A percentile compares a stretch with the other conserved stretches of the same genome.
Conservation (phyloP, 140 eudicot species). For the Bidens hawaiensis region DNA sequence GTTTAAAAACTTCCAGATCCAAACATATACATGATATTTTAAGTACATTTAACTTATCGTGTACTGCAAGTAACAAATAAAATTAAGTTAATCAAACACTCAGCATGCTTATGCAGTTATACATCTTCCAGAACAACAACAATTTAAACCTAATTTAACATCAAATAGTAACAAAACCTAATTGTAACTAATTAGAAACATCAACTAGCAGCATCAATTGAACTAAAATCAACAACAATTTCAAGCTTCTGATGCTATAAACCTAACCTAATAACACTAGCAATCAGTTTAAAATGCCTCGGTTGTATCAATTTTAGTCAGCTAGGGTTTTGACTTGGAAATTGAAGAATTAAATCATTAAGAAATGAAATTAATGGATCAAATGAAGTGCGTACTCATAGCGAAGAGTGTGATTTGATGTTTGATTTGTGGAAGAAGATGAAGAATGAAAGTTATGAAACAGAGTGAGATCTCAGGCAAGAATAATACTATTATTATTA, state of each 20-base stretch:
- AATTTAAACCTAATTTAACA: conserved; percentile 7
- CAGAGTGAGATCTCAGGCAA: conserved; percentile 32
- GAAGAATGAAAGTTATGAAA: too few species aligned
- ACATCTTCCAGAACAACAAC: conserved; percentile 3
- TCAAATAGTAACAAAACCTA: background rate
- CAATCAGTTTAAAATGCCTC: conserved; percentile 1
- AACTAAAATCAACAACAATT: conserved; percentile 12
- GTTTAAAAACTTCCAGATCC: conserved; percentile 15
- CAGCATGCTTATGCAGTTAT: conserved; percentile 4
- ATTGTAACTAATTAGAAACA: too few species aligned
- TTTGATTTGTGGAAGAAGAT: conserved; percentile 17
- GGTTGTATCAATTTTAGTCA: conserved; percentile 14
- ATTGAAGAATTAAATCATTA: background rate
- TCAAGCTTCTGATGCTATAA: background rate
- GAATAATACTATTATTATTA: background rate
- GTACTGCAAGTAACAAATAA: background rate
- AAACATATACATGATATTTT: background rate
- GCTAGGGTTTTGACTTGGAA: conserved; percentile 25
- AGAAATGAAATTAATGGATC: background rate
- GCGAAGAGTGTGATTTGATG: conserved; percentile 19
- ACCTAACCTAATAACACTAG: background rate
- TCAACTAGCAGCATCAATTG: conserved; percentile 20
- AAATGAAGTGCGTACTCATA: conserved; percentile 25
- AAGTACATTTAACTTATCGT: conserved; percentile 1
- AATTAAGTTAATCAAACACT: conserved; percentile 6